Conservation (phyloP, 1,284 basidiomycete species). For the Pyrrhoderma lamaoense region DNA sequence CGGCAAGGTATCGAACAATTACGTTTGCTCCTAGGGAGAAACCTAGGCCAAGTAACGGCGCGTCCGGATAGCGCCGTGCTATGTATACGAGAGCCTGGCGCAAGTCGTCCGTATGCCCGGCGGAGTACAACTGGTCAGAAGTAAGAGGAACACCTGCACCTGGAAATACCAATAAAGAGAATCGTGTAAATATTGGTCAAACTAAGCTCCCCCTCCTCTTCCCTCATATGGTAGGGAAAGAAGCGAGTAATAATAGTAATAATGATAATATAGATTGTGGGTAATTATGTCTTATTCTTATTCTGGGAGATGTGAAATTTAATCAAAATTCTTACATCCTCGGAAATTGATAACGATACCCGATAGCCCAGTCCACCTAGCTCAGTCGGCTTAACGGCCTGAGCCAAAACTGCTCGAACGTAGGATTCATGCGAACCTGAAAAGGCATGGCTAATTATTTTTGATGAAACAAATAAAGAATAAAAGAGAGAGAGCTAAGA, state of each 20-base stretch:
- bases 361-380: constrained; percentile 83
- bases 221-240: neutral
- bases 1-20: constrained; percentile 84
- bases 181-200: too few species aligned
- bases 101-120: constrained; percentile 79
- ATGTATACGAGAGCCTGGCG: constrained; percentile 78
- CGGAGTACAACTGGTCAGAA: constrained; percentile 80
- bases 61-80: constrained; percentile 65
- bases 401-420: constrained; percentile 72
- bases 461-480: neutral
- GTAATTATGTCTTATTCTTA: too few species aligned
- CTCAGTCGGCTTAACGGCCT: constrained; percentile 57
- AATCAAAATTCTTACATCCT: constrained; percentile 75
- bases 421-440: constrained; percentile 84
- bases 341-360: constrained; percentile 85
- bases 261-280: too few species aligned
- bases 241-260: too few species aligned
- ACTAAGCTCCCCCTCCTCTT: too few species aligned
- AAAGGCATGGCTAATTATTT: neutral
- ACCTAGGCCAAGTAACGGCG: constrained; percentile 80
- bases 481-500: constrained; percentile 4
- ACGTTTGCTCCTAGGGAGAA: constrained; percentile 95
- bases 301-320: neutral
- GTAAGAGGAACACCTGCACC: constrained; percentile 81
- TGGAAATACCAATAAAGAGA: constrained; percentile 28